These are phyloP conservation scores for Talaromyces sp. DNA, from an alignment of 2,329 filamentous ascomycete species.

Conservation along the genomic window DNA sequence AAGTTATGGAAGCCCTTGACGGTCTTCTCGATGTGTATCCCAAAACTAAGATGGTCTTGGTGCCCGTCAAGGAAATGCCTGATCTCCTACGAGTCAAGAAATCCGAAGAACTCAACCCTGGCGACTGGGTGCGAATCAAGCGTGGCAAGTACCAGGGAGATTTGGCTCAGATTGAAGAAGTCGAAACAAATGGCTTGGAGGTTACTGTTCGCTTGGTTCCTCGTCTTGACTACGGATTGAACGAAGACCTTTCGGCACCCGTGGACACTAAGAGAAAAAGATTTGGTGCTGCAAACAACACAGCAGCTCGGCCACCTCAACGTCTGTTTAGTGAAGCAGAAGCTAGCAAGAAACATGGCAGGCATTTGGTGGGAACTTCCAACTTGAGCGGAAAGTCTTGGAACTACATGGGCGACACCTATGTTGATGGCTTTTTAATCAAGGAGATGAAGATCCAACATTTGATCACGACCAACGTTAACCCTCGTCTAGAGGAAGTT, in stretches of 20 bases:
- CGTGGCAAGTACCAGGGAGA: slow-evolving; percentile 80
- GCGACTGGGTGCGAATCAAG: slow-evolving; percentile 86
- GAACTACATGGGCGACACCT: slow-evolving; percentile 82
- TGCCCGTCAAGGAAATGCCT: slow-evolving; percentile 96
- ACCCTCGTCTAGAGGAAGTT: slow-evolving; percentile 88
- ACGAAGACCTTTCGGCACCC: slow-evolving; percentile 64
- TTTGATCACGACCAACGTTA: slow-evolving; percentile 81
- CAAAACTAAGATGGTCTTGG: slow-evolving; percentile 75
- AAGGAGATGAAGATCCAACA: slow-evolving; percentile 90
- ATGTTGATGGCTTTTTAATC: slow-evolving; percentile 86
- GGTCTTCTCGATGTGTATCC: slow-evolving; percentile 87
- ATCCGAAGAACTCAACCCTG: slow-evolving; percentile 75
- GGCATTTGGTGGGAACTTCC: slow-evolving; percentile 51
- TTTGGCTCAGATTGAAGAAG: slow-evolving; percentile 84
- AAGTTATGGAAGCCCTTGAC: slow-evolving; percentile 77
- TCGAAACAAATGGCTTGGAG: slow-evolving; percentile 87
- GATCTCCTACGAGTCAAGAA: slow-evolving; percentile 89
- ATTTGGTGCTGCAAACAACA: slow-evolving; percentile 44
- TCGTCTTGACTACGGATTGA: slow-evolving; percentile 82
- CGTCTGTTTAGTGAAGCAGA: slow-evolving; percentile 89
- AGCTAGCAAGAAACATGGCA: slow-evolving; percentile 78
- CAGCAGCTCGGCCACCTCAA: slow-evolving; percentile 70
- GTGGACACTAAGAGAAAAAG: slow-evolving; percentile 75
- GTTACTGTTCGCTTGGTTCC: slow-evolving; percentile 84
- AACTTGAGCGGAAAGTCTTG: slow-evolving; percentile 63